A percentile compares a stretch with the other conserved stretches of the same genome.
phyloP scores from a whole-genome alignment of 2,329 filamentous ascomycete genomes.

The Teratosphaeriaceae sp. region DNA sequence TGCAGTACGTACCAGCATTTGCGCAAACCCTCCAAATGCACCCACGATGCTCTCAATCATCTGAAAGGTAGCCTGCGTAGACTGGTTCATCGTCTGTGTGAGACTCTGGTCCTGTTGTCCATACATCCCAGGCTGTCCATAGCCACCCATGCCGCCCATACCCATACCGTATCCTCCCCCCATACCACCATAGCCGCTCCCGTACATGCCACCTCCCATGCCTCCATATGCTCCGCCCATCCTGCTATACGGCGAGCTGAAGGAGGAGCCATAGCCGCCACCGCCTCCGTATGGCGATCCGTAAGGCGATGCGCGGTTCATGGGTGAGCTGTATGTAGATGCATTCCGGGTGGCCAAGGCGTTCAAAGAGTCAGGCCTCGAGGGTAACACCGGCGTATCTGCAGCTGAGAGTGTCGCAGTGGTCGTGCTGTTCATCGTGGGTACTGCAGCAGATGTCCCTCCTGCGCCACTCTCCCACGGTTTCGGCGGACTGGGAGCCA shows the following conservation, averaged over 20 bases:
- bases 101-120: constrained; percentile 77
- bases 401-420: constrained; percentile 36
- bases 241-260: constrained; percentile 1
- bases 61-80: constrained; percentile 94
- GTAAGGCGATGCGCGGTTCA: constrained; percentile 33
- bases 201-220: constrained; percentile 24
- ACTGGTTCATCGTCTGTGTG: constrained; percentile 91
- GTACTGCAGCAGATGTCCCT: constrained; percentile 26
- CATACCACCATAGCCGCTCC: constrained; percentile 28
- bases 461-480: constrained; percentile 82
- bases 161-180: constrained; percentile 1
- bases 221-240: constrained; percentile 43
- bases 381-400: constrained; percentile 64
- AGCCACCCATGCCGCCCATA: constrained; percentile 32
- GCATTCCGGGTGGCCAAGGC: constrained; percentile 83
- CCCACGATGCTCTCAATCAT: constrained; percentile 96
- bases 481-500: constrained; percentile 81
- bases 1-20: no score
- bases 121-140: constrained; percentile 40
- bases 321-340: constrained; percentile 61
- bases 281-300: constrained; percentile 41
- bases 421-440: constrained; percentile 9
- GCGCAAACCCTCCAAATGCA: constrained; percentile 93
- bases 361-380: constrained; percentile 70
- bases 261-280: not conserved